Base-by-base conservation (phyloP, 371 early-diverging fungal genomes). In the Lichtheimia ornata region DNA sequence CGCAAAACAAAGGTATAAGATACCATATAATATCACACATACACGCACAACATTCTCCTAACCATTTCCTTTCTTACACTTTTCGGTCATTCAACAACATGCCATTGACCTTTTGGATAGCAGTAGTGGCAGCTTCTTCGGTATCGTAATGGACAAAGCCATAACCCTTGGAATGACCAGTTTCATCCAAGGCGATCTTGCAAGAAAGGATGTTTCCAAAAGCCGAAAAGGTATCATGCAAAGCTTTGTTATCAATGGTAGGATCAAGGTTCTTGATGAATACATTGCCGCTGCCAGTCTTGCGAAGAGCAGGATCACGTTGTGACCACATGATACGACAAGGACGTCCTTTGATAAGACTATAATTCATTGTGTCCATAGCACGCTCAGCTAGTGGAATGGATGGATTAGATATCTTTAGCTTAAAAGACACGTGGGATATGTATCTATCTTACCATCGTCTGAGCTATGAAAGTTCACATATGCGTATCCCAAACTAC, bases 291-390 rank as follows among this genome's bases (percentile, higher is more conserved):
- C 85, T 81, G 40, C 97, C 97, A 58, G 88, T 86, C 70, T 88
- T 88, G 76, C 98, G 96, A 64, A 93, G 81, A 61, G 95, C 83
- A 42, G 98, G 98, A 84, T 98, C 97, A 65, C 98, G 92, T 84
- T 98, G 96, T 61, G 95, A 95, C 97, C 97, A 97, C 98, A 98
- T 98, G 79, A 98, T 96, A 67, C 98, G 94, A 87, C 97, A 96
- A 45, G 95, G 86, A 62, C 89, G 87, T 66, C 92, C 95, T 84
- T 94, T 94, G 81, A 98, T 89, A 72, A 84, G 73, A 56, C 93
- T 89, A 81, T 96, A 97, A 90, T 98, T 98, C 60, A 98, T 83
- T 53, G 87, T 67, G 64, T 97, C 96, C 63, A 97, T 77, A 52
- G 98, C 98, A 64, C 92, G 87, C 76, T 96, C 95, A 58, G 87